Evolutionary conservation across 1,139 yeast genomes (phyloP), one percentile per base, ranked within the genome.

Genomic region (Geotrichum citri-aurantii): DNA sequence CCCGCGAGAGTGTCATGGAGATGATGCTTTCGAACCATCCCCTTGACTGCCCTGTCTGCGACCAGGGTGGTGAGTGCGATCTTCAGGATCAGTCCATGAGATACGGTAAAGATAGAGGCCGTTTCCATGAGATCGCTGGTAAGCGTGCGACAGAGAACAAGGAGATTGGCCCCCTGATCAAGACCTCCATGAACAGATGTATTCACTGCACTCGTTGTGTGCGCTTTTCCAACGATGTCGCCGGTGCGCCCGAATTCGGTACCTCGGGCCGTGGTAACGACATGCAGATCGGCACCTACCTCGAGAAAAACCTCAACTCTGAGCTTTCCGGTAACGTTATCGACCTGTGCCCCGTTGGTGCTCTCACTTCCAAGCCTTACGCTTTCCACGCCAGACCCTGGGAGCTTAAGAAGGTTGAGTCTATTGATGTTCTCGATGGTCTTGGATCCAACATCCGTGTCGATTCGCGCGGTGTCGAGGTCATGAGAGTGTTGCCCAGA

Each of bases 41-140:
- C 42, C 80, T 89, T 71, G 96, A 89, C 76, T 89, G 96, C 76
- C 96, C 96, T 47, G 87, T 88, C 59, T 88, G 96, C 75, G 96
- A 88, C 75, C 96, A 88, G 76, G 96, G 96, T 75, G 96, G 96
- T 66, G 96, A 88, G 73, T 88, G 96, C 79, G 96, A 88, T 72
- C 81, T 89, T 67, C 96, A 89, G 76, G 96, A 89, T 71, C 96
- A 89, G 77, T 80, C 91, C 31, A 79, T 85, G 73, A 82, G 95
- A 73, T 87, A 86, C 71, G 96, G 96, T 61, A 76, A 87, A 57
- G 96, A 89, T 74, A 82, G 96, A 66, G 95, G 96, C 66, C 82
- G 96, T 74, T 89, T 86, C 76, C 75, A 79, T 63, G 96, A 89
- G 74, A 81, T 88, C 61, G 79, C 81, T 59, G 96, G 96, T 70